Conservation (phyloP, 225 moss, liverwort and hornwort genomes). For the Physcomitrellopsis africana region DNA sequence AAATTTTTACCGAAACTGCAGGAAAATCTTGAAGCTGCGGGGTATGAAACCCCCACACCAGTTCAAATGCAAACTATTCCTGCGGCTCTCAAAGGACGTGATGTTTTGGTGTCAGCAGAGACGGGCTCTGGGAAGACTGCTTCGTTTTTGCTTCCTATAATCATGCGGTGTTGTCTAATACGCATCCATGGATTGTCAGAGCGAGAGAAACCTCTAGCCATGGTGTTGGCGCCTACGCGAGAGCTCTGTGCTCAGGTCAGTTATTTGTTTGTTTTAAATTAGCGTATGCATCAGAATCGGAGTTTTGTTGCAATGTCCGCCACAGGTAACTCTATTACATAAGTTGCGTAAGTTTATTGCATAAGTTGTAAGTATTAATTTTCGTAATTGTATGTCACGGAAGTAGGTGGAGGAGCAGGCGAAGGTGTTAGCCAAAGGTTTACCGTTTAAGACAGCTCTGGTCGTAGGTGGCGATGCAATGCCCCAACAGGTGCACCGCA, state of each 20-base stretch:
- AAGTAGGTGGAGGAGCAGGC: constrained; percentile 91
- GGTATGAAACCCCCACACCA: constrained; percentile 89
- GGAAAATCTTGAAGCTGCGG: constrained; percentile 77
- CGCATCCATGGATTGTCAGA: constrained; percentile 66
- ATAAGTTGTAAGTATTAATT: no score
- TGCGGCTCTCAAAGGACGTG: constrained; percentile 74
- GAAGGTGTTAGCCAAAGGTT: constrained; percentile 76
- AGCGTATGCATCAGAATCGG: not conserved
- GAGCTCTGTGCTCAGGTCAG: constrained; percentile 79
- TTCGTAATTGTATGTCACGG: constrained; percentile 13
- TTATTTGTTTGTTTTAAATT: constrained; percentile 13
- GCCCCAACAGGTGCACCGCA: constrained; percentile 86
- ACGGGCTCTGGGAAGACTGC: constrained; percentile 94
- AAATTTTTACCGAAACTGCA: constrained; percentile 76
- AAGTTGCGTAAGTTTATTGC: constrained; percentile 3
- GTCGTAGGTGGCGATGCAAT: constrained; percentile 93
- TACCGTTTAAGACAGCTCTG: constrained; percentile 90
- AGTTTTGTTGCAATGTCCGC: not conserved
- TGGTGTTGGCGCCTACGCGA: constrained; percentile 89
- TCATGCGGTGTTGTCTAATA: constrained; percentile 68
- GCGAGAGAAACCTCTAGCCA: constrained; percentile 72
- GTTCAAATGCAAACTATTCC: constrained; percentile 98
- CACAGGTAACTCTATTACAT: constrained; percentile 7
- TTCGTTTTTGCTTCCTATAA: constrained; percentile 76
- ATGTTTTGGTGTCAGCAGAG: constrained; percentile 88